Base-by-base conservation (phyloP, 805 yeast genomes). In the Peterozyma xylosa region DNA sequence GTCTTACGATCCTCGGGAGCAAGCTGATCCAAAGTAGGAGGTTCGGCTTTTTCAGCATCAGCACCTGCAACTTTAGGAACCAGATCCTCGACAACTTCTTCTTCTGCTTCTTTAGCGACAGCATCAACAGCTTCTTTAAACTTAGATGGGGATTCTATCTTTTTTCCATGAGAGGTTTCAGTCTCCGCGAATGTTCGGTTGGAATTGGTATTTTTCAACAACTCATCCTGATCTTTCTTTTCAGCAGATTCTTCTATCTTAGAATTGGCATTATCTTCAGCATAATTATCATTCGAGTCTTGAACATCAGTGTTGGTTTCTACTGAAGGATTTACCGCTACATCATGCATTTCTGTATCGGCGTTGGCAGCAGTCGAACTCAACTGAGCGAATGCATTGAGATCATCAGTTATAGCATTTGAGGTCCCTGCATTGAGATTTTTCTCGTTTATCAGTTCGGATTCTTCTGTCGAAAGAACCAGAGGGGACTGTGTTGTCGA, bases 341-440 rank as follows among this genome's bases (percentile, higher is more conserved):
- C 27, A 21, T 21, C 27, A 21, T 21, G 27, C 27, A 21, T 21
- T 5, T 21, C 7, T 21, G 7, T 21, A 21, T 21, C 27, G 7
- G 27, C 27, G 7, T 21, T 21, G 7, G 27, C 27, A 7, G 27
- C 7, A 27, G 60, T 50, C 35, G 58, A 55, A 10, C 66, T 66
- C 4, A 11, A 14, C 27, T 35, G 43, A 15, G 39, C 34, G 13
- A 34, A 34, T 13, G 36, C 35, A 27, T 41, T 30, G 33, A 36
- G 29, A 27, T 42, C 45, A 37, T 37, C 41, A 10, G 41, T 4
- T 7, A 38, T 30, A 17, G 29, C 21, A n/a, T 29, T 29, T 9
- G 29, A 14, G 11, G 33, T 14, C 18, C 5, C 30, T 14, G 16
- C n/a, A 11, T 15, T 33, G 29, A 10, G 13, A 3, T 3, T 9